Percentiles rank a stretch among this genome's conserved stretches.
phyloP scores from a whole-genome alignment of 2,329 filamentous ascomycete genomes.

The Xylariomycetidae sp. region DNA sequence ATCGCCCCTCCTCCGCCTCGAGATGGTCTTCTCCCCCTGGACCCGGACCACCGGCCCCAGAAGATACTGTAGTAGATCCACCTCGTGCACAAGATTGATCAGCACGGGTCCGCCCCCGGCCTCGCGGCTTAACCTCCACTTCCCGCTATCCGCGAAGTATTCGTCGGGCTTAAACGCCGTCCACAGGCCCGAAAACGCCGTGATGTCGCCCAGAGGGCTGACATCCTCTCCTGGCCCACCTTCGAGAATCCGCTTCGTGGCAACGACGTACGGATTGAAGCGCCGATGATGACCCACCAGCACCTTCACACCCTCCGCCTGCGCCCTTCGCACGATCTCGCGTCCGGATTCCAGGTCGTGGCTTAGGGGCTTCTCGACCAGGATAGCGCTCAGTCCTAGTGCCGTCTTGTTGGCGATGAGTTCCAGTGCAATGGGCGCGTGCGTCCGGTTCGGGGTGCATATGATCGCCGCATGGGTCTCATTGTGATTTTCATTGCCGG shows the following conservation, averaged over 20 bases:
- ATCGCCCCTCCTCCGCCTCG: no score
- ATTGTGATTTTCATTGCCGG: no score
- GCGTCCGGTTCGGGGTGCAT: no score
- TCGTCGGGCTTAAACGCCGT: conserved; percentile 42
- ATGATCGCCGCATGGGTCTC: no score
- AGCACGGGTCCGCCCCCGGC: conserved; percentile 42
- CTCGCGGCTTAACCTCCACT: conserved; percentile 38
- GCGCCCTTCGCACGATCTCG: conserved; percentile 23
- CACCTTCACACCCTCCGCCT: conserved; percentile 32
- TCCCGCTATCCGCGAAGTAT: conserved; percentile 44
- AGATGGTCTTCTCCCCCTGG: conserved; percentile 41
- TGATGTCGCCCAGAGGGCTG: conserved; percentile 40
- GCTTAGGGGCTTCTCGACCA: conserved; percentile 55
- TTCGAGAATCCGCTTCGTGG: conserved; percentile 41
- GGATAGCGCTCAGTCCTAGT: no score
- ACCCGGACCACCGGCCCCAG: conserved; percentile 49
- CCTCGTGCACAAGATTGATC: conserved; percentile 58
- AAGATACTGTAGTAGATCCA: conserved; percentile 53
- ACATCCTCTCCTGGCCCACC: no score
- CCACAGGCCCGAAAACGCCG: conserved; percentile 54
- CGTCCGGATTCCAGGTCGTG: conserved; percentile 33
- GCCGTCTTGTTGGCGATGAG: no score
- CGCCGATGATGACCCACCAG: conserved; percentile 55
- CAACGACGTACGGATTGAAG: conserved; percentile 52
- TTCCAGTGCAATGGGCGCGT: no score